These are phyloP conservation scores for Scytalidium sp. DNA, from an alignment of 2,329 filamentous ascomycete species.

Conservation along the genomic window DNA sequence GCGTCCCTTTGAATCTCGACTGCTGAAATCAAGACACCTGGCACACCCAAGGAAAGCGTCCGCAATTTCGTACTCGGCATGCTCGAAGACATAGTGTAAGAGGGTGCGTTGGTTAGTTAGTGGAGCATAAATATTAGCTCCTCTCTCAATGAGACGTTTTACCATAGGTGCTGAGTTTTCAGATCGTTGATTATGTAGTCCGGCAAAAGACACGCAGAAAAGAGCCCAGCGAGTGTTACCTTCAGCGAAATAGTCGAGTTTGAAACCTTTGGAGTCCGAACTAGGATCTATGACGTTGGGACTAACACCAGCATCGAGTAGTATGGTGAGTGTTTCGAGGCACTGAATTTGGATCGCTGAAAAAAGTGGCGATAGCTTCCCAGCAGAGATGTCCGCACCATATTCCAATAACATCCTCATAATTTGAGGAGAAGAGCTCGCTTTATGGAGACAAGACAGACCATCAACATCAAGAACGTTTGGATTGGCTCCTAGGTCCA, in stretches of 20 bases:
- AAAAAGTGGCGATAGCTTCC: slow-evolving; percentile 13
- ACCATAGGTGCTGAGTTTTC: slow-evolving; percentile 5
- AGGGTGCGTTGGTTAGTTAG: slow-evolving; percentile 7
- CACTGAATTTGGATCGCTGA: slow-evolving; percentile 9
- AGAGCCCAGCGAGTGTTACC: slow-evolving; percentile 4
- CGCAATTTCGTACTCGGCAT: slow-evolving; percentile 9
- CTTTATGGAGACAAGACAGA: slow-evolving; percentile 12
- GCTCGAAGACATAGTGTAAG: slow-evolving; percentile 13
- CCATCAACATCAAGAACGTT: slow-evolving; percentile 11
- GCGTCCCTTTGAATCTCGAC: slow-evolving; percentile 13
- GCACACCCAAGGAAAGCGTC: slow-evolving; percentile 10
- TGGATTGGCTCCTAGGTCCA: slow-evolving; percentile 11
- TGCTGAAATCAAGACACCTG: slow-evolving; percentile 16
- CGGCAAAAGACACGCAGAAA: slow-evolving; percentile 11
- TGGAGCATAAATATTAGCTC: slow-evolving; percentile 11
- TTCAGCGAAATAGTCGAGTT: slow-evolving; percentile 3
- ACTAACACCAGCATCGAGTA: slow-evolving; percentile 12
- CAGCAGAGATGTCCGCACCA: slow-evolving; percentile 10
- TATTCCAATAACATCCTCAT: slow-evolving; percentile 8
- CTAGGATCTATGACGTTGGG: slow-evolving; percentile 1
- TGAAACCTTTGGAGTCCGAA: neutral
- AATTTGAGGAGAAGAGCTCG: slow-evolving; percentile 11
- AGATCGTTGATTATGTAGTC: slow-evolving; percentile 4
- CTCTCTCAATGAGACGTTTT: slow-evolving; percentile 14
- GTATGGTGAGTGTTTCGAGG: slow-evolving; percentile 6